These are phyloP conservation scores for Austroboletus olivaceoglutinosus DNA, from an alignment of 1,284 basidiomycete species.

Conservation along the genomic window DNA sequence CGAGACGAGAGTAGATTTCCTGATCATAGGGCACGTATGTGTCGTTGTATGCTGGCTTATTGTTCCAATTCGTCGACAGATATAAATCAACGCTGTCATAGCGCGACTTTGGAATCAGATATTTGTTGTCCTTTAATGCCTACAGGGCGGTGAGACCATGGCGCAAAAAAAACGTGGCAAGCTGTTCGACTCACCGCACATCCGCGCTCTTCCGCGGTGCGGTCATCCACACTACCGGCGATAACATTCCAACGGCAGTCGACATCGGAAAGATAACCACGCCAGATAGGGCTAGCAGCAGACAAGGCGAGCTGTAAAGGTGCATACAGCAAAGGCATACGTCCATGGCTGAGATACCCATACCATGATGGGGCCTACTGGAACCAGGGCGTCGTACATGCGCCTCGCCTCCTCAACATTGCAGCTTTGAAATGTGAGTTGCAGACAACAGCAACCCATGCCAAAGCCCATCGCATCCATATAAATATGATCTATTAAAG, in stretches of 20 bases:
- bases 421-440: constrained; percentile 97
- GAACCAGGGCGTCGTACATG: constrained; percentile 93
- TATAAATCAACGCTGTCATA: constrained; percentile 97
- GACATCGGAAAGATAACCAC: constrained; percentile 93
- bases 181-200: constrained; percentile 53
- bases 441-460: constrained; percentile 98
- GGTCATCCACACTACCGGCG: constrained; percentile 94
- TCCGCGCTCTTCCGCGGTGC: constrained; percentile 93
- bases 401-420: constrained; percentile 88
- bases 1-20: constrained; percentile 67
- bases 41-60: constrained; percentile 94
- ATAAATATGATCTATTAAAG: constrained; percentile 90
- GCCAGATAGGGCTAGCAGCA: constrained; percentile 91
- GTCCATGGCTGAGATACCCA: constrained; percentile 20
- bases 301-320: constrained; percentile 79
- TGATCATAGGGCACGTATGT: constrained; percentile 80
- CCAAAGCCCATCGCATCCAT: constrained; percentile 99
- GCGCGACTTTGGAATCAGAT: constrained; percentile 89
- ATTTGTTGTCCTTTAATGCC: constrained; percentile 76
- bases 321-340: constrained; percentile 6
- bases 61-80: constrained; percentile 83
- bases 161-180: constrained; percentile 2
- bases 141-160: constrained; percentile 32
- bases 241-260: constrained; percentile 99
- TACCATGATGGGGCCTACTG: constrained; percentile 93